phyloP scores from a whole-genome alignment of 108 stramenopile species.

The Skeletonema menzelii region DNA sequence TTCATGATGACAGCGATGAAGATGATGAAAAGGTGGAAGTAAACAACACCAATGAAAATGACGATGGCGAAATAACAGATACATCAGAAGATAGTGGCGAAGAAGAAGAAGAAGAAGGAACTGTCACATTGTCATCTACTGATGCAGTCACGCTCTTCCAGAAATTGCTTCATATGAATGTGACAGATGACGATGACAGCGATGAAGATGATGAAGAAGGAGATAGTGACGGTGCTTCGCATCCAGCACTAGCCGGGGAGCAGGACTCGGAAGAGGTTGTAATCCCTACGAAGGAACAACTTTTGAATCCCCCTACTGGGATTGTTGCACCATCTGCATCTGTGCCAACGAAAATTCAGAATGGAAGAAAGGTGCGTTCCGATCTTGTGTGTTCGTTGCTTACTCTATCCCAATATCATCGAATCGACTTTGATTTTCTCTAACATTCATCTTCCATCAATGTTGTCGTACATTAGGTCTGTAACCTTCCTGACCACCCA shows the following conservation, averaged over 20 bases:
- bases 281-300: slow-evolving; percentile 41
- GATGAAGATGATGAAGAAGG: slow-evolving; percentile 19
- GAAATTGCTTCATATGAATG: slow-evolving; percentile 54
- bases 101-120: slow-evolving; percentile 16
- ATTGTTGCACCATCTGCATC: slow-evolving; percentile 41
- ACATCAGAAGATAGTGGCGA: slow-evolving; percentile 10
- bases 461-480: slow-evolving; percentile 38
- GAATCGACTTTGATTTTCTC: not conserved
- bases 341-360: slow-evolving; percentile 42
- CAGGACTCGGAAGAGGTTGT: not conserved
- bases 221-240: slow-evolving; percentile 10
- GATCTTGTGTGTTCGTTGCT: not conserved
- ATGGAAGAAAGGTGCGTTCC: slow-evolving; percentile 37
- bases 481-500: slow-evolving; percentile 91
- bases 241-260: not conserved
- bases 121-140: slow-evolving; percentile 14
- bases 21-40: slow-evolving; percentile 28
- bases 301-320: slow-evolving; percentile 46
- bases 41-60: slow-evolving; percentile 19
- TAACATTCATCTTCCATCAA: not conserved
- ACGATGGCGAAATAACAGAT: slow-evolving; percentile 17
- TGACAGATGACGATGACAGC: slow-evolving; percentile 16
- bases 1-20: slow-evolving; percentile 21
- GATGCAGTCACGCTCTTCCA: slow-evolving; percentile 50
- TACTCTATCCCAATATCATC: not conserved